Evolutionary conservation across 2,329 filamentous ascomycete species (phyloP).

Genomic region (Sarocladium strictum): DNA sequence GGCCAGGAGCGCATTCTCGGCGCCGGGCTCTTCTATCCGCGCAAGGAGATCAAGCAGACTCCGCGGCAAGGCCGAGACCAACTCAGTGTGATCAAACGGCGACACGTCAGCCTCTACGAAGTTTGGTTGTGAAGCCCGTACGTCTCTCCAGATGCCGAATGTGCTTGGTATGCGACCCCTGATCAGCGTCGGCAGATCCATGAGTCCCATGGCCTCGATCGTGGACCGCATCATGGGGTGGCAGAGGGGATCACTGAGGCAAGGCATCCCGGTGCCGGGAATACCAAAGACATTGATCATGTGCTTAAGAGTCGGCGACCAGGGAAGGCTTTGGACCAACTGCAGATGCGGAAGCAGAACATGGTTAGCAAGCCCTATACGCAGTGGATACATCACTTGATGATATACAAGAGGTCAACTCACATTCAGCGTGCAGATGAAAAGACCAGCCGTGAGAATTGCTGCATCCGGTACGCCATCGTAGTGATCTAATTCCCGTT

Average conservation of each 20-base stretch:
- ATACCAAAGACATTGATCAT: not conserved
- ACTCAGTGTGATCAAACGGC: conserved; percentile 17
- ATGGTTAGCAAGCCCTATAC: not conserved
- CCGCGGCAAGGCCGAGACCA: conserved; percentile 20
- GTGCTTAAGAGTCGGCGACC: not conserved
- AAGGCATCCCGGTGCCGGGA: not conserved
- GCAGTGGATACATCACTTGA: not conserved
- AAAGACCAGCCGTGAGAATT: not conserved
- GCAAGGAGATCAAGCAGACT: conserved; percentile 21
- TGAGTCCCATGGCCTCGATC: conserved; percentile 15
- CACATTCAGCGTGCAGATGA: not conserved
- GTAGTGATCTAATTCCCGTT: not conserved
- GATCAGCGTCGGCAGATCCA: conserved; percentile 14
- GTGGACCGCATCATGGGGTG: not conserved
- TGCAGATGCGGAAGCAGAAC: not conserved
- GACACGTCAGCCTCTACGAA: not conserved
- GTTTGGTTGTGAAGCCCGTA: not conserved
- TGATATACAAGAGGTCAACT: too few relatives aligned
- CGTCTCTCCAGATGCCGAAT: conserved; percentile 13
- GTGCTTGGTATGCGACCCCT: conserved; percentile 11
- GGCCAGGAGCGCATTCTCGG: conserved; percentile 14
- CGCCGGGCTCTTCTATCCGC: conserved; percentile 11
- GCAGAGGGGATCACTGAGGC: not conserved
- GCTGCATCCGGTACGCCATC: not conserved
- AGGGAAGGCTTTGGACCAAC: not conserved